A percentile compares a stretch with the other conserved stretches of the same genome.
Conservation (phyloP, 2,329 filamentous ascomycete species). For the Xylaria sp. region DNA sequence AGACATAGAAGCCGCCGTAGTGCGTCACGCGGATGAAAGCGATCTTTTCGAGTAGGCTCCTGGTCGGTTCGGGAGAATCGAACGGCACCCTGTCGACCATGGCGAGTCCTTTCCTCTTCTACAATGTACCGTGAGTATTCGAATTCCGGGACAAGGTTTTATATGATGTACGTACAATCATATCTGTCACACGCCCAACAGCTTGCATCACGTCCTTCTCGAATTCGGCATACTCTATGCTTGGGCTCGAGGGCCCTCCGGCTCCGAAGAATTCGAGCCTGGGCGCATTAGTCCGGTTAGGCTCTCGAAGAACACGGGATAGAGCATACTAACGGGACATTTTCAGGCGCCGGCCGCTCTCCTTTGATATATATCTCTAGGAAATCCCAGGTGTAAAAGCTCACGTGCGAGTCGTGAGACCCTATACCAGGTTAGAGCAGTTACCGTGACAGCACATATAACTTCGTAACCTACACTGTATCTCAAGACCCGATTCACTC, state of each 20-base stretch:
- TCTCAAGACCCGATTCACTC: conserved; percentile 47
- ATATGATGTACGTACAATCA: conserved; percentile 55
- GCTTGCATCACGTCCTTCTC: conserved; percentile 60
- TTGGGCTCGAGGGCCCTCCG: conserved; percentile 42
- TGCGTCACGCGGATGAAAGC: conserved; percentile 89
- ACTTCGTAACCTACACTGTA: conserved; percentile 52
- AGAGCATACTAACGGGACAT: conserved; percentile 39
- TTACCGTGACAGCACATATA: neutral
- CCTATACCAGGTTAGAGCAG: conserved; percentile 51
- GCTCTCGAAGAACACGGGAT: neutral
- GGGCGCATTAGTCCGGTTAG: neutral
- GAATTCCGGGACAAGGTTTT: neutral
- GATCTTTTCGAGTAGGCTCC: conserved; percentile 78
- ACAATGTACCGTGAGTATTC: conserved; percentile 22
- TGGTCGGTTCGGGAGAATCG: conserved; percentile 70
- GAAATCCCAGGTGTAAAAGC: conserved; percentile 70
- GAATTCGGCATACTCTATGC: conserved; percentile 62
- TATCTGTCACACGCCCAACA: conserved; percentile 66
- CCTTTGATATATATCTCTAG: conserved; percentile 54
- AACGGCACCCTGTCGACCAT: conserved; percentile 74
- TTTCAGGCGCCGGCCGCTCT: conserved; percentile 43
- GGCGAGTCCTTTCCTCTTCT: conserved; percentile 76
- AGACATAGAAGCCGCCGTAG: conserved; percentile 83
- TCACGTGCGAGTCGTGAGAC: conserved; percentile 66
- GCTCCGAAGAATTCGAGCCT: conserved; percentile 39